These are phyloP conservation scores for Lunularia cruciata DNA, from an alignment of 225 moss, liverwort and hornwort genomes.

Conservation along the genomic window DNA sequence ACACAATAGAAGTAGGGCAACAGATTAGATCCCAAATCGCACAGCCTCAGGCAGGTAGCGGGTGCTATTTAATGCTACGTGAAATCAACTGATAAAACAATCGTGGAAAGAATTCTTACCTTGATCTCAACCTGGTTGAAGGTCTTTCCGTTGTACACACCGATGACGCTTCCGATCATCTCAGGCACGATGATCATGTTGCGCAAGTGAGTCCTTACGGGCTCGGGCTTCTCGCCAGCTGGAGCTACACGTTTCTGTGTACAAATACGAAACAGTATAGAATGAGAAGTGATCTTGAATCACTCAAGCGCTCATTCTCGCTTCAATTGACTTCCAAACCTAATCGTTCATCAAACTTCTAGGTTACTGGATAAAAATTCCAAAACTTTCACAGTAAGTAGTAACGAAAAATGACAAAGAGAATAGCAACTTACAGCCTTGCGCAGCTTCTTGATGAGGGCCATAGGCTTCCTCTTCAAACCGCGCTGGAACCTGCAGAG, in stretches of 20 bases:
- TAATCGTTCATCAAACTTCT: neutral
- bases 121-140: conserved; percentile 85
- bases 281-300: neutral
- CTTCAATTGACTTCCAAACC: neutral
- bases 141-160: conserved; percentile 79
- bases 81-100: too few species aligned
- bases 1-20: neutral
- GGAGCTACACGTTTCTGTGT: conserved; percentile 68
- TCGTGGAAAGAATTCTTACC: conserved; percentile 32
- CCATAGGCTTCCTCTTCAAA: conserved; percentile 90
- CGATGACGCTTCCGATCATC: conserved; percentile 78
- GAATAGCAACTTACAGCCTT: conserved; percentile 70
- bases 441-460: conserved; percentile 78
- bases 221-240: conserved; percentile 74
- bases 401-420: too few species aligned
- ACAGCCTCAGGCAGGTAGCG: too few species aligned
- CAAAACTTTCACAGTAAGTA: too few species aligned
- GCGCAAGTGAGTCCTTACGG: conserved; percentile 71
- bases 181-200: conserved; percentile 83
- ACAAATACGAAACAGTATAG: too few species aligned
- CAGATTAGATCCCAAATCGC: too few species aligned
- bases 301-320: neutral
- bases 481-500: conserved; percentile 72
- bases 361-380: too few species aligned
- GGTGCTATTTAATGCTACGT: too few species aligned